Evolutionary conservation across 805 yeast genomes (phyloP), one percentile per base, ranked within the genome.

Genomic region (Sugiyamaella valdiviana): DNA sequence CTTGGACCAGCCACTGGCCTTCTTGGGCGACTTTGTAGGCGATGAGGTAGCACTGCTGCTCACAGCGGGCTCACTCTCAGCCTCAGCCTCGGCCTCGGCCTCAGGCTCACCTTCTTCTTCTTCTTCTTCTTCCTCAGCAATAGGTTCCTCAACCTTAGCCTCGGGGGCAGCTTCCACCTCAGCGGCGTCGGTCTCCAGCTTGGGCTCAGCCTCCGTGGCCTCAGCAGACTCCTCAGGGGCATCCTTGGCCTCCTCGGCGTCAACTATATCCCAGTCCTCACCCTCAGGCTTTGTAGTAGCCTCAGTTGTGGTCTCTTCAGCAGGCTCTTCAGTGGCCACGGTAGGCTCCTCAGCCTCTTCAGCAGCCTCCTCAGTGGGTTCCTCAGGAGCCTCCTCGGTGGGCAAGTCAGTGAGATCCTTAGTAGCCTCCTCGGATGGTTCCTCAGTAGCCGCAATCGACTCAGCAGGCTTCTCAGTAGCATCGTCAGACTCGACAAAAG

Each of bases 351-450:
- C 26, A 37, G 39, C 21, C 21, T n/a, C 14, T 2, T 6, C 21
- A 37, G 39, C 20, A 5, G 39, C 5, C 14, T 15, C 36, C 9
- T 32, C 36, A 32, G 36, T 20, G 10, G 39, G 20, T 7, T 49
- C 60, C 43, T 53, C 57, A 20, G 61, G 58, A 50, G 55, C 52
- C 21, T 52, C 53, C 46, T 48, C 53, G 15, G 50, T 42, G 15
- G 57, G 55, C 23, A 35, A 55, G 43, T 50, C 55, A 39, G 52
- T 57, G 39, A 54, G 57, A 42, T 42, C 46, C 46, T 54, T 50
- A 45, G 39, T 55, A 45, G 51, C 32, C 43, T 49, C 50, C 50
- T 52, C 53, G 36, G 57, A 57, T 43, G 50, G 56, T 46, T 39
- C 51, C 21, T 21, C 15, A 37, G 38, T 36, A 5, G 45, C 44